phyloP scores from a whole-genome alignment of 805 yeast genomes.

The Teunomyces funiuensis region DNA sequence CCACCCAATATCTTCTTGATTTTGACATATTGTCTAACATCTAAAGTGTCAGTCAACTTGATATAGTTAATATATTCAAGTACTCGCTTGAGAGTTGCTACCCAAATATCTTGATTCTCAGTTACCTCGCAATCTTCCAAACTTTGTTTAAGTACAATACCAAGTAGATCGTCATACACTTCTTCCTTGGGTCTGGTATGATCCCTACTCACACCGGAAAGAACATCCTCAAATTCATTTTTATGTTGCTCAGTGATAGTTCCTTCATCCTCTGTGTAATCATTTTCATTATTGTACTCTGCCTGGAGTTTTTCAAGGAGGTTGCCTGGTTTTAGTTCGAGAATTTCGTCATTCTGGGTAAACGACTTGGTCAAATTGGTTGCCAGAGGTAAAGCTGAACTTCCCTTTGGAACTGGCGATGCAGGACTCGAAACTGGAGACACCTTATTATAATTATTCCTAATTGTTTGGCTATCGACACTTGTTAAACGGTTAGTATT shows the following conservation, averaged over 20 bases:
- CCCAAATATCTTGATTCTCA: constrained; percentile 57
- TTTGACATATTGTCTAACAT: constrained; percentile 85
- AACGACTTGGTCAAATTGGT: constrained; percentile 9
- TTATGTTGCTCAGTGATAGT: background rate
- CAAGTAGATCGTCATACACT: constrained; percentile 43
- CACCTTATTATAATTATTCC: background rate
- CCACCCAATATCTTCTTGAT: constrained; percentile 85
- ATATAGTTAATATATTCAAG: constrained; percentile 57
- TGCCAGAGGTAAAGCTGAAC: background rate
- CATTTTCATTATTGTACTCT: background rate
- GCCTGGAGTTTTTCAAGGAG: background rate
- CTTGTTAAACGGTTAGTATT: constrained; percentile 20
- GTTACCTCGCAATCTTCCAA: constrained; percentile 59
- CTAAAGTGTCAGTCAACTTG: constrained; percentile 72
- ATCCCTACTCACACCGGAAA: constrained; percentile 8
- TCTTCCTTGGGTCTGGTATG: constrained; percentile 10
- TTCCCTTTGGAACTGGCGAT: constrained; percentile 13
- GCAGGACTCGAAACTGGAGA: constrained; percentile 24
- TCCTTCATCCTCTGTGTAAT: background rate
- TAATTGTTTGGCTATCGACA: constrained; percentile 16
- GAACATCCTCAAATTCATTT: constrained; percentile 8
- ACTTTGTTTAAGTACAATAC: constrained; percentile 56
- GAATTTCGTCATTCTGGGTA: constrained; percentile 1
- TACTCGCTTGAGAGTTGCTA: constrained; percentile 46
- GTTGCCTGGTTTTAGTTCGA: background rate